Evolutionary conservation across 495 filamentous ascomycete genomes (phyloP).

Genomic region (Articulospora tetracladia): DNA sequence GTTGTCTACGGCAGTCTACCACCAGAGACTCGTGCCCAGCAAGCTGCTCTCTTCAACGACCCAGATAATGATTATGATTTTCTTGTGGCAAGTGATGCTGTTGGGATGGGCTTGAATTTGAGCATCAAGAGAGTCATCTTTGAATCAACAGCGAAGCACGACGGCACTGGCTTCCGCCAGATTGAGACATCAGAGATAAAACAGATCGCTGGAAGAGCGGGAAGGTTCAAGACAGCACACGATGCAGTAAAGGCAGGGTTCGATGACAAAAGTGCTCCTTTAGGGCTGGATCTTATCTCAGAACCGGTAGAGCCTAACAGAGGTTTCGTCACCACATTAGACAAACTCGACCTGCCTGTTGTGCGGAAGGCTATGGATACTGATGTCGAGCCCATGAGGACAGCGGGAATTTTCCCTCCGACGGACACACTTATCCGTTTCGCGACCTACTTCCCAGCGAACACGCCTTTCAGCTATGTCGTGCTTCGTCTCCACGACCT

Average conservation of each 20-base stretch:
- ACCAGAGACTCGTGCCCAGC: slow-evolving; percentile 86
- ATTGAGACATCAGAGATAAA: slow-evolving; percentile 77
- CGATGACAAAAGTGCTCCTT: not conserved
- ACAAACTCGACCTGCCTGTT: slow-evolving; percentile 59
- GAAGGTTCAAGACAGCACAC: slow-evolving; percentile 73
- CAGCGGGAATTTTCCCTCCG: slow-evolving; percentile 75
- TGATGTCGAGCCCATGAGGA: slow-evolving; percentile 60
- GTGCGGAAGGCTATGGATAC: slow-evolving; percentile 58
- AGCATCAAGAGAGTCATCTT: slow-evolving; percentile 91
- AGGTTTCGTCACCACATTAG: slow-evolving; percentile 79
- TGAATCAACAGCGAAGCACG: slow-evolving; percentile 66
- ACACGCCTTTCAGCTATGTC: slow-evolving; percentile 74
- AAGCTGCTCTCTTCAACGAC: slow-evolving; percentile 91
- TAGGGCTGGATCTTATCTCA: slow-evolving; percentile 9
- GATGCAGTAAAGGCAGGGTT: slow-evolving; percentile 33
- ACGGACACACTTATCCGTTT: slow-evolving; percentile 63
- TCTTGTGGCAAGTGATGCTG: slow-evolving; percentile 90
- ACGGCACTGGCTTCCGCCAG: slow-evolving; percentile 42
- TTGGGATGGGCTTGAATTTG: slow-evolving; percentile 97
- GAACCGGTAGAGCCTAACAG: slow-evolving; percentile 35
- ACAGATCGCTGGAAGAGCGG: slow-evolving; percentile 92
- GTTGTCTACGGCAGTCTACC: slow-evolving; percentile 91
- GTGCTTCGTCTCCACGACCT: slow-evolving; percentile 67
- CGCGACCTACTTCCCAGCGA: slow-evolving; percentile 69
- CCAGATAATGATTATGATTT: slow-evolving; percentile 92